Base-by-base conservation (phyloP, 1,284 basidiomycete genomes). In the Leccinum solheimii region DNA sequence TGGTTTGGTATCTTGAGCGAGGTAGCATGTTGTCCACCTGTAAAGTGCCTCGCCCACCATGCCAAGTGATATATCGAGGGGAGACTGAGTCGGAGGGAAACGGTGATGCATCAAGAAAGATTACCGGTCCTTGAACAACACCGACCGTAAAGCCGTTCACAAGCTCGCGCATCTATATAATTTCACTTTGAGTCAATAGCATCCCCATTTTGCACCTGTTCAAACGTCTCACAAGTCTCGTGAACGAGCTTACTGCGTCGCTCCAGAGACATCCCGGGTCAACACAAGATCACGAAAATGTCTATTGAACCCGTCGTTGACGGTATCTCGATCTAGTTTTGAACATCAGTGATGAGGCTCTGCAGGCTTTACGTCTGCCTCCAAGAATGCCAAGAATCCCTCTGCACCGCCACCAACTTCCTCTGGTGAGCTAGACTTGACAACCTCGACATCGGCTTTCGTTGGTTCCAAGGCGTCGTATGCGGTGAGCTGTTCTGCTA, bases 391-490 rank as follows among this genome's bases (percentile, higher is more conserved):
- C 65, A 89, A 76, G 81, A 86, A 89, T 62, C 81, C 82, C 62
- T 86, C 83, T 36, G 85, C 85, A 49, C 81, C 80, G 49, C 79
- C 77, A 40, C 77, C 75, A 45, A 71, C 76, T 66, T 78, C 73
- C 26, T 78, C 77, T 49, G 73, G 74, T 2, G 76, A 64, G 48
- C 70, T 62, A 19, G 72, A 54, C 32, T 69, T 71, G 40, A 69
- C 63, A 4, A 69, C 64, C 32, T 73, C 59, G 30, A 74, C 68
- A 6, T 76, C 75, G 34, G 81, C 81, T 65, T 85, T 79, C 49
- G 83, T 77, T 57, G 93, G 93, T 75, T 95, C 90, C 6, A 85
- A 75, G 8, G 86, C 81, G 67, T 94, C 92, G 73, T 94, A 96
- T 55, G 88, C 86, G 49, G 89, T 78, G 64, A 95, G 85, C 70